phyloP scores from a whole-genome alignment of 176 grass and related monocot species.

The Pharus latifolius region DNA sequence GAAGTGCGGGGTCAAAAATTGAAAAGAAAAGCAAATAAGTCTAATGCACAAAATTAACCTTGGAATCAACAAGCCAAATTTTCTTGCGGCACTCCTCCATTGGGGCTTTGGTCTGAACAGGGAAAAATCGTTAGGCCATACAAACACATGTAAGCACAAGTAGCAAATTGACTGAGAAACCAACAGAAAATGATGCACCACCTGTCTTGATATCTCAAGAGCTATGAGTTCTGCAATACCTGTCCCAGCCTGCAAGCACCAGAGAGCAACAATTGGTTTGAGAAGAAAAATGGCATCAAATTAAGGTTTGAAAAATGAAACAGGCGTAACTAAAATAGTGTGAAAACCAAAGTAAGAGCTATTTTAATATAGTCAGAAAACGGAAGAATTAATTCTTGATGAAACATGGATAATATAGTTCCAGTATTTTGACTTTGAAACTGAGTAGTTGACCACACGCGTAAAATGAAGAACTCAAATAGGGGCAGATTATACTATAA shows the following conservation, averaged over 20 bases:
- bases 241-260: conserved; percentile 65
- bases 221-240: conserved; percentile 96
- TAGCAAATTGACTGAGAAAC: neutral
- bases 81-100: conserved; percentile 79
- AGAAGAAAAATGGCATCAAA: neutral
- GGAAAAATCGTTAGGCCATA: neutral
- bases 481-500: neutral
- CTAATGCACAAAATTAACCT: conserved; percentile 28
- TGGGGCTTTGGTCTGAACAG: conserved; percentile 59
- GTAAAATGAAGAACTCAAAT: neutral
- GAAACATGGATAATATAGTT: neutral
- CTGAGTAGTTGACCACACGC: neutral
- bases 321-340: neutral
- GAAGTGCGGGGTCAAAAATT: neutral
- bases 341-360: no score
- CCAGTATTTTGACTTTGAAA: neutral
- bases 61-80: conserved; percentile 97
- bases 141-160: neutral
- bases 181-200: conserved; percentile 11
- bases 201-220: conserved; percentile 95
- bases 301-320: neutral
- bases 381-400: neutral
- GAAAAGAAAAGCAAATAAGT: neutral
- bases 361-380: neutral
- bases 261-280: conserved; percentile 1